Percentiles rank a stretch among this genome's conserved stretches.
Evolutionary conservation across 2,329 filamentous ascomycete species (phyloP).

Genomic region (Beauveria bassiana): DNA sequence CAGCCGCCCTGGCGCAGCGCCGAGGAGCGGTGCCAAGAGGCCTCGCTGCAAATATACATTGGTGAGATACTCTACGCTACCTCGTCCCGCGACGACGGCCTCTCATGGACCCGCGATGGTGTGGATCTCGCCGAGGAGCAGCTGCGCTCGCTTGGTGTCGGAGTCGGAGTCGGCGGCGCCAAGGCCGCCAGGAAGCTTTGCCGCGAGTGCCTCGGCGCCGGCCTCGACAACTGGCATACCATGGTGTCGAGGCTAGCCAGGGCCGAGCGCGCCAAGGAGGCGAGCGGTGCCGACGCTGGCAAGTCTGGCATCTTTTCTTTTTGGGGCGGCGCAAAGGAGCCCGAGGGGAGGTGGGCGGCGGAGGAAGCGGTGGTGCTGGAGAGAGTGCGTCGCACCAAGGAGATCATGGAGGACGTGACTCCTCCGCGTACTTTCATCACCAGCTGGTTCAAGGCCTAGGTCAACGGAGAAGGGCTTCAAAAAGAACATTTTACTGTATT

Average conservation of each 20-base stretch:
- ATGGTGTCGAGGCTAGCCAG: conserved; percentile 65
- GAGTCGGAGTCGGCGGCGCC: conserved; percentile 20
- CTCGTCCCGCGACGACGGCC: conserved; percentile 54
- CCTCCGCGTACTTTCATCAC: conserved; percentile 27
- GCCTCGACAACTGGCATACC: conserved; percentile 71
- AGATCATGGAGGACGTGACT: conserved; percentile 42
- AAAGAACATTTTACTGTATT: not conserved
- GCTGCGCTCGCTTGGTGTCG: conserved; percentile 36
- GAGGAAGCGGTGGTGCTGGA: conserved; percentile 49
- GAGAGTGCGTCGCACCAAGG: conserved; percentile 40
- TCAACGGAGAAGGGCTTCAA: not conserved
- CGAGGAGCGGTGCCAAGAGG: conserved; percentile 71
- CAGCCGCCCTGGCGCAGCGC: conserved; percentile 56
- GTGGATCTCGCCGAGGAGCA: conserved; percentile 72
- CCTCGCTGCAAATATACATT: conserved; percentile 79
- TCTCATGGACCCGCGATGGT: conserved; percentile 85
- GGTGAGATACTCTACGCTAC: conserved; percentile 84
- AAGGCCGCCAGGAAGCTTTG: conserved; percentile 47
- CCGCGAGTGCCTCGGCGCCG: conserved; percentile 67
- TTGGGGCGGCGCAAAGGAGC: conserved; percentile 27
- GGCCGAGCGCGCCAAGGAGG: conserved; percentile 36
- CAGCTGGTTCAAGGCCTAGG: conserved; percentile 33
- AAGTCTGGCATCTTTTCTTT: conserved; percentile 27
- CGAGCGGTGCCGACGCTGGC: conserved; percentile 27
- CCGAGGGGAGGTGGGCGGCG: conserved; percentile 42